Conservation (phyloP, 352 stramenopile genomes). For the Phytophthora sp. region DNA sequence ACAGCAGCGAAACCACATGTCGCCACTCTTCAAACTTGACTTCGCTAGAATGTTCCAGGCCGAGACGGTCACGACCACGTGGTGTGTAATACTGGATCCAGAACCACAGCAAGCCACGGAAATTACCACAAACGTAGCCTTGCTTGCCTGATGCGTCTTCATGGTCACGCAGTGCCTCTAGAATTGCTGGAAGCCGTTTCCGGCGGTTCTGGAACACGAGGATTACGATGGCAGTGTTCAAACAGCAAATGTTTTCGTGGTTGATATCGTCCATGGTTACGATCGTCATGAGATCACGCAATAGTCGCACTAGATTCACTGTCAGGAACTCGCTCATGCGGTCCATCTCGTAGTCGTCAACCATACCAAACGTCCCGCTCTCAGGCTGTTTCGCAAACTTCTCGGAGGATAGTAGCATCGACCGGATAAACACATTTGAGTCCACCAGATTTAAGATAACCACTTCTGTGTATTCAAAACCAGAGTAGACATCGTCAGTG, state of each 20-base stretch:
- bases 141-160: constrained; percentile 68
- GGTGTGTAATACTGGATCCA: constrained; percentile 97
- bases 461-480: constrained; percentile 62
- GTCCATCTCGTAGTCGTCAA: constrained; percentile 70
- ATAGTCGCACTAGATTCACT: constrained; percentile 86
- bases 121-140: constrained; percentile 88
- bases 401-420: constrained; percentile 85
- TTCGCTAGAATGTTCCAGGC: constrained; percentile 95
- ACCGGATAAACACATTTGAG: constrained; percentile 97
- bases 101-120: constrained; percentile 94
- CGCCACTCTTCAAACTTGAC: constrained; percentile 95
- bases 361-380: constrained; percentile 47
- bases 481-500: constrained; percentile 9
- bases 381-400: constrained; percentile 61
- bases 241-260: constrained; percentile 98
- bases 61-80: constrained; percentile 91
- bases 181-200: constrained; percentile 72
- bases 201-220: constrained; percentile 94
- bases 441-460: constrained; percentile 95
- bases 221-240: constrained; percentile 97
- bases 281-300: constrained; percentile 95
- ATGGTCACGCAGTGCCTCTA: constrained; percentile 70
- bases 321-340: constrained; percentile 89
- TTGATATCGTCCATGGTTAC: constrained; percentile 96
- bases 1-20: constrained; percentile 90